Base-by-base conservation (phyloP, 305 asterid species). In the Nicotiana rustica region DNA sequence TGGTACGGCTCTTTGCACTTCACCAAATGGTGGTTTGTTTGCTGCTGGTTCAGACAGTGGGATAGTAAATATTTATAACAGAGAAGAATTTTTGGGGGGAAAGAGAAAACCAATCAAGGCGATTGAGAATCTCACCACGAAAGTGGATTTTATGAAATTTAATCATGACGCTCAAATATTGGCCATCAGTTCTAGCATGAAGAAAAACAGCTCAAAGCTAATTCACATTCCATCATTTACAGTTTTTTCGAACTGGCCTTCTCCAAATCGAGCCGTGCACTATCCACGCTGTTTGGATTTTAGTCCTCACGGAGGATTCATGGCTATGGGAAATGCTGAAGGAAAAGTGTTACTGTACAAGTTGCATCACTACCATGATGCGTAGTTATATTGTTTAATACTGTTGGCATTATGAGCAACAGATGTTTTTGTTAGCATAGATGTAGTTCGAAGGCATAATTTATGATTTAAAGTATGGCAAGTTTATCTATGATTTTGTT, bases 1-100 rank as follows among this genome's bases (percentile, higher is more conserved):
- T 13, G 94, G 98, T 55, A 89, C 98, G 3, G 77, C 97, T 25
- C 93, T 94, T 59, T 87, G 93, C 80, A 85, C 94, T 67, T 87
- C 98, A 0, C 93, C 95, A 0, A 64, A 67, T 19, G 97, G 98
- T 15, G 87, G 91, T 82, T 78, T 94, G 65, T 93, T 96, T 86
- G 98, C 99, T 17, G 95, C 99, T 38, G 98, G 98, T 85, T 93
- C 98, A 19, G 94, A 89, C 76, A 91, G 90, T 70, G 99, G 99
- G 81, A 86, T 91, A 70, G 98, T 94, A 84, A 96, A 96, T 82
- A 69, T 96, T 61, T 96, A 96, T 84, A 88, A 92, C 41, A 68
- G 87, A 31, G 95, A 89, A 2, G 94, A 93, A 29, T 96, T 94
- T 79, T 80, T 93, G 6, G 95, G 97, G 10, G 97, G 95, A 61